A percentile compares a stretch with the other conserved stretches of the same genome.
These are phyloP conservation scores for Exserohilum turcica DNA, from an alignment of 2,329 filamentous ascomycete species.

Conservation along the genomic window DNA sequence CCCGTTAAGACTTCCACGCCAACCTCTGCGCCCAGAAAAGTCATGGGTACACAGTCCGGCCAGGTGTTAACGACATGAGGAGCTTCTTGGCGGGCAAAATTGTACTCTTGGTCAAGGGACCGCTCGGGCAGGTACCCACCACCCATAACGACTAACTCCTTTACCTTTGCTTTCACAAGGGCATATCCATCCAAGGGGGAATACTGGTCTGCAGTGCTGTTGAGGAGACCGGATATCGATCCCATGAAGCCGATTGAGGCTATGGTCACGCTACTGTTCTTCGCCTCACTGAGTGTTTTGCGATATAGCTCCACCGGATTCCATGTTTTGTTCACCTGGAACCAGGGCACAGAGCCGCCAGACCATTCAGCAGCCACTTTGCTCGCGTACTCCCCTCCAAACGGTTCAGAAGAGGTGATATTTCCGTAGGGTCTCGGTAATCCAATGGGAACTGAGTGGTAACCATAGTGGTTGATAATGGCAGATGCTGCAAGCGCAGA, in stretches of 20 bases:
- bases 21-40: conserved; percentile 54
- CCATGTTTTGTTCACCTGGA: conserved; percentile 40
- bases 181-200: conserved; percentile 49
- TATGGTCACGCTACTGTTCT: conserved; percentile 53
- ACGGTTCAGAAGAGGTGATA: conserved; percentile 52
- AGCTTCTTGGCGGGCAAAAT: conserved; percentile 55
- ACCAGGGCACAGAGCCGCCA: conserved; percentile 46
- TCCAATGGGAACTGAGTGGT: conserved; percentile 47
- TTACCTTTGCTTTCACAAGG: conserved; percentile 54
- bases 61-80: conserved; percentile 56
- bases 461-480: conserved; percentile 51
- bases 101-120: conserved; percentile 52
- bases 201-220: conserved; percentile 51
- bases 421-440: conserved; percentile 50
- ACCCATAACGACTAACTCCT: conserved; percentile 60
- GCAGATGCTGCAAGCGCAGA: conserved; percentile 47
- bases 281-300: conserved; percentile 48
- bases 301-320: conserved; percentile 54
- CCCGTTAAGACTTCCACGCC: conserved; percentile 53
- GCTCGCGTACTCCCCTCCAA: conserved; percentile 53
- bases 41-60: conserved; percentile 41
- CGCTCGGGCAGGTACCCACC: conserved; percentile 52
- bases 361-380: conserved; percentile 54
- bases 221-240: conserved; percentile 56
- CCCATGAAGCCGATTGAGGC: conserved; percentile 55